Evolutionary conservation across 2,329 filamentous ascomycete genomes (phyloP).

Genomic region (Hortaea werneckii): DNA sequence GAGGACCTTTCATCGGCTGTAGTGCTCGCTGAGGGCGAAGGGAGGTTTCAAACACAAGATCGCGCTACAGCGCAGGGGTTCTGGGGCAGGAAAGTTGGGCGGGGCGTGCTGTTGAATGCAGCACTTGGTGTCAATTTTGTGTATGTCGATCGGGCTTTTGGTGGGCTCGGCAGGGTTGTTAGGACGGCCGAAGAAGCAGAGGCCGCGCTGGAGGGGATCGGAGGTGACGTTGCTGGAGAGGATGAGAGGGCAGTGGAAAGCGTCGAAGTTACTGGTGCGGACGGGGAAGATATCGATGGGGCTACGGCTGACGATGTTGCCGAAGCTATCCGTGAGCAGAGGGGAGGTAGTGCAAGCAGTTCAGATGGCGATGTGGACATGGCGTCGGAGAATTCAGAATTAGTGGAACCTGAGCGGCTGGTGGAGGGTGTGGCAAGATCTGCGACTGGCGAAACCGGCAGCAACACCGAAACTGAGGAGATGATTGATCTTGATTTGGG

Average conservation of each 20-base stretch:
- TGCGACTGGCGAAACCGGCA: not conserved
- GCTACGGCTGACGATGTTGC: slow-evolving; percentile 12
- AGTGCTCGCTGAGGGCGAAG: slow-evolving; percentile 9
- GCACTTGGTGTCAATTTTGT: slow-evolving; percentile 46
- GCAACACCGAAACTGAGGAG: not conserved
- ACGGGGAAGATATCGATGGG: slow-evolving; percentile 8
- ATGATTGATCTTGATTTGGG: slow-evolving; percentile 2
- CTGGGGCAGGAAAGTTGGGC: slow-evolving; percentile 51
- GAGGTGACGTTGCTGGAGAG: slow-evolving; percentile 1
- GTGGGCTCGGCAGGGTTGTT: slow-evolving; percentile 38
- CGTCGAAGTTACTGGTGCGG: slow-evolving; percentile 12
- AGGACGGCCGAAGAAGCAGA: slow-evolving; percentile 12
- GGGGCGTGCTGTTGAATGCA: slow-evolving; percentile 49
- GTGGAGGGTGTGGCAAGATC: not conserved
- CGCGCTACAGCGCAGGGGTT: slow-evolving; percentile 37
- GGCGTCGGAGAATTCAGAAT: not conserved
- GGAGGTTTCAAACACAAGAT: slow-evolving; percentile 29
- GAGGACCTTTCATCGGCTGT: slow-evolving; percentile 38
- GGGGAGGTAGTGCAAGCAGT: not conserved
- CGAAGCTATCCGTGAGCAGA: slow-evolving; percentile 4
- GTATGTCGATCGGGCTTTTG: slow-evolving; percentile 51
- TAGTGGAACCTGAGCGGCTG: not conserved
- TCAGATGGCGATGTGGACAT: not conserved
- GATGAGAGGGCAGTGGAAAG: slow-evolving; percentile 9
- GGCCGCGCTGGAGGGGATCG: slow-evolving; percentile 4